phyloP scores from a whole-genome alignment of 2,329 filamentous ascomycete species.

The Sporothrix phasma region DNA sequence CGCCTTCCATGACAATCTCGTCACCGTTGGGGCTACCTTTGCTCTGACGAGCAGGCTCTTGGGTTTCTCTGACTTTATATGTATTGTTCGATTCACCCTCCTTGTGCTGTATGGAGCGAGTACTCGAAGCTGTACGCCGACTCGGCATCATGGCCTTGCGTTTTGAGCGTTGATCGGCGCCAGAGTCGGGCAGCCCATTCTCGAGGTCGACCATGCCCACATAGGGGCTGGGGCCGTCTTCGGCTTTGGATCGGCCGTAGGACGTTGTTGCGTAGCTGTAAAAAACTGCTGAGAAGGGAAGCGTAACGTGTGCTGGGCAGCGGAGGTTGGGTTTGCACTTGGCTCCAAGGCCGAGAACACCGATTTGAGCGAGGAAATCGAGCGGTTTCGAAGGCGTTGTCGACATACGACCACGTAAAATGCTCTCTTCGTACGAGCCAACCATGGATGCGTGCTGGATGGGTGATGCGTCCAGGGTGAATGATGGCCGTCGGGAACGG shows the following conservation, averaged over 20 bases:
- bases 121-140: constrained; percentile 24
- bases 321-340: constrained; percentile 77
- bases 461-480: constrained; percentile 63
- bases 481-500: constrained; percentile 56
- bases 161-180: constrained; percentile 38
- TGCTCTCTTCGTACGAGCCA: constrained; percentile 95
- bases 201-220: constrained; percentile 89
- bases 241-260: constrained; percentile 51
- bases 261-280: constrained; percentile 76
- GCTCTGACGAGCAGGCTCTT: neutral
- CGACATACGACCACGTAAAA: constrained; percentile 90
- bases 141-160: constrained; percentile 36
- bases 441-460: constrained; percentile 91
- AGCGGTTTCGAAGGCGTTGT: constrained; percentile 87
- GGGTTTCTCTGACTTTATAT: neutral
- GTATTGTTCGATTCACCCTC: neutral
- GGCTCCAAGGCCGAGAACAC: constrained; percentile 70
- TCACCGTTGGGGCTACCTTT: neutral
- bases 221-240: constrained; percentile 90
- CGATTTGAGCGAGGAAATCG: constrained; percentile 90
- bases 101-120: neutral
- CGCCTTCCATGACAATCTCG: constrained; percentile 17
- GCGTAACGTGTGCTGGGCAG: constrained; percentile 80
- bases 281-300: constrained; percentile 90
- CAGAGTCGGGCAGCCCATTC: constrained; percentile 54